These are phyloP conservation scores for Berkeleyomyces basicola DNA, from an alignment of 2,329 filamentous ascomycete species.

Conservation along the genomic window DNA sequence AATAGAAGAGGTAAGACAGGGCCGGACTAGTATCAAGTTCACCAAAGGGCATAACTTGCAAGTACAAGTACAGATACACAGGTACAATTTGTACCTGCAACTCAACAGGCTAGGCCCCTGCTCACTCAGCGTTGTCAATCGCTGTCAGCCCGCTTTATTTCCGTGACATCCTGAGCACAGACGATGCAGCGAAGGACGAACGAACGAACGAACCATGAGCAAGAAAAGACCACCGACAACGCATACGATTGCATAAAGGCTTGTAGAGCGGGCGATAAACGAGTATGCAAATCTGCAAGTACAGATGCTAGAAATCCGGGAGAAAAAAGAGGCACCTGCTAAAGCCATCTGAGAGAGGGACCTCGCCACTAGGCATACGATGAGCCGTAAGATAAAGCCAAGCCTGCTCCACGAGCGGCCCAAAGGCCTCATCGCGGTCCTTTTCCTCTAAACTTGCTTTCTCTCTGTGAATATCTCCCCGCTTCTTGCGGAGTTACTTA, in stretches of 20 bases:
- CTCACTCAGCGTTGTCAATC: background rate
- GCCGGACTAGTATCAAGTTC: background rate
- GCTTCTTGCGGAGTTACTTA: background rate
- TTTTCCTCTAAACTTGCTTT: background rate
- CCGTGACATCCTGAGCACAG: background rate
- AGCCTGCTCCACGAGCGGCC: background rate
- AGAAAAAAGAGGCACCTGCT: background rate
- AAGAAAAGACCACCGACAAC: background rate
- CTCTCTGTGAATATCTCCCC: background rate
- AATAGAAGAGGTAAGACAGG: background rate
- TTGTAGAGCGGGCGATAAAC: no score
- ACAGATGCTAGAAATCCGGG: background rate
- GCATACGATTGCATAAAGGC: no score
- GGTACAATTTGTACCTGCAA: conserved; percentile 8
- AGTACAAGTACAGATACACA: background rate
- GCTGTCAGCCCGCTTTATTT: background rate
- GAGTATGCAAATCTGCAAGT: no score
- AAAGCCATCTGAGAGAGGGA: background rate
- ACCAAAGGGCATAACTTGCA: background rate
- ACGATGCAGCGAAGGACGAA: background rate
- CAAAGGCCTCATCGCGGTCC: conserved; percentile 1
- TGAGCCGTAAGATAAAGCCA: conserved; percentile 1
- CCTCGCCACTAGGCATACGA: background rate
- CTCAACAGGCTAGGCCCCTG: background rate
- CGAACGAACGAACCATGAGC: background rate